Base-by-base conservation (phyloP, 1,284 basidiomycete genomes). In the Athelia sp. region DNA sequence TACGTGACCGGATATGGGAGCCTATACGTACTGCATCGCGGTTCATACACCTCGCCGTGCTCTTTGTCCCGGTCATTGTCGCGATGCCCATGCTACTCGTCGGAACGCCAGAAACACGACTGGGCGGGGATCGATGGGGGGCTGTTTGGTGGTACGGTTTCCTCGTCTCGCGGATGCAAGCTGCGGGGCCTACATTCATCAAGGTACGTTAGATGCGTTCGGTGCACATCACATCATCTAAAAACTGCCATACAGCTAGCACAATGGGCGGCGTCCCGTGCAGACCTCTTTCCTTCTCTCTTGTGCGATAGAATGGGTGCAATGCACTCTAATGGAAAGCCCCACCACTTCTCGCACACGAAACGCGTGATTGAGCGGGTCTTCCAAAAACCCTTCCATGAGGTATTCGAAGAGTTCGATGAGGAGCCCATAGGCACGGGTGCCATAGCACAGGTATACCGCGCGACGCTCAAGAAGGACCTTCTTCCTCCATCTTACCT, bases 221-320 rank as follows among this genome's bases (percentile, higher is more conserved):
- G 36, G n/a, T 40, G n/a, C 50, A 52, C 43, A 38, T 42, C 51
- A 42, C 52, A 51, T 52, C 44, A 47, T 54, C 46, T 35, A 48
- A 45, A 36, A 34, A 11, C 19, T n/a, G n/a, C n/a, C n/a, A n/a
- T 46, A 10, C 59, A 94, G 90, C 80, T 99, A 46, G 92, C 93
- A 1, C 97, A 99, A 78, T 99, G 97, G 97, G 97, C 97, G 1
- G 97, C 90, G 4, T 95, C 94, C 23, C 81, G 97, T 48, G 87
- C 89, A 43, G 97, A 99, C 66, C 73, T 99, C 4, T 99, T 99
- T 70, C 93, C 97, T 1, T 76, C 86, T n/a, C 69, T 82, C n/a
- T 81, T 99, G 3, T 99, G 97, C 66, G 79, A 90, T 50, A 79
- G 81, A 54, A 77, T 99, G 59, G 92, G 91, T 44, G 81, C 84